Evolutionary conservation across 306 rosid genomes (phyloP).

Genomic region (Elaeagnus macrophylla): DNA sequence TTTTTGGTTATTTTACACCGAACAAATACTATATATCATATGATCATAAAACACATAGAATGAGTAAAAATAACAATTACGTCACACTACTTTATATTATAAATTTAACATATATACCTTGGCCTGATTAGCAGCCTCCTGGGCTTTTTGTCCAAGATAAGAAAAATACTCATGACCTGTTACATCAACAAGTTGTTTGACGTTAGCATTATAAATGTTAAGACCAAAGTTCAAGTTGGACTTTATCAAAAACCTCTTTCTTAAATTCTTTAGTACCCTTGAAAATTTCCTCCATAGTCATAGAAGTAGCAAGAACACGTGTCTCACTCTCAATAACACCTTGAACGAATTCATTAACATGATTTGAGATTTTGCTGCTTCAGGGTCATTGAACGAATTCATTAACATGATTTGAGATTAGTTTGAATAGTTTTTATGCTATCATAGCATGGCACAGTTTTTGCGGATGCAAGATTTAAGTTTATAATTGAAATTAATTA

Average conservation of each 20-base stretch:
- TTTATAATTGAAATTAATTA: constrained; percentile 57
- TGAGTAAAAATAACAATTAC: no score
- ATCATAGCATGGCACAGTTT: constrained; percentile 37
- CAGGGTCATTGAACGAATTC: no score
- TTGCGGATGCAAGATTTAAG: constrained; percentile 27
- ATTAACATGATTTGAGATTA: constrained; percentile 32
- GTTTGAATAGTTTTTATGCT: no score
- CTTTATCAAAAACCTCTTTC: constrained; percentile 45
- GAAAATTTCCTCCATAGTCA: constrained; percentile 49
- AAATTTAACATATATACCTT: no score
- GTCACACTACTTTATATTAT: no score
- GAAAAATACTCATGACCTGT: constrained; percentile 57
- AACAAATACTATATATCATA: no score
- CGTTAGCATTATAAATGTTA: constrained; percentile 54
- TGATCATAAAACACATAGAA: no score
- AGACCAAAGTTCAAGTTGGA: constrained; percentile 50
- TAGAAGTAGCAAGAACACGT: constrained; percentile 49
- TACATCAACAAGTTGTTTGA: constrained; percentile 52
- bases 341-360: constrained; percentile 41
- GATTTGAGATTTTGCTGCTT: constrained; percentile 42
- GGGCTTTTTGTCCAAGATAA: constrained; percentile 58
- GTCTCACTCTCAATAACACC: constrained; percentile 55
- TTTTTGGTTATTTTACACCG: no score
- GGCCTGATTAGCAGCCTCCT: constrained; percentile 57
- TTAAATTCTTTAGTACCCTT: constrained; percentile 42